phyloP scores from a whole-genome alignment of 73 alveolate genomes.

The Diophrys appendiculata region DNA sequence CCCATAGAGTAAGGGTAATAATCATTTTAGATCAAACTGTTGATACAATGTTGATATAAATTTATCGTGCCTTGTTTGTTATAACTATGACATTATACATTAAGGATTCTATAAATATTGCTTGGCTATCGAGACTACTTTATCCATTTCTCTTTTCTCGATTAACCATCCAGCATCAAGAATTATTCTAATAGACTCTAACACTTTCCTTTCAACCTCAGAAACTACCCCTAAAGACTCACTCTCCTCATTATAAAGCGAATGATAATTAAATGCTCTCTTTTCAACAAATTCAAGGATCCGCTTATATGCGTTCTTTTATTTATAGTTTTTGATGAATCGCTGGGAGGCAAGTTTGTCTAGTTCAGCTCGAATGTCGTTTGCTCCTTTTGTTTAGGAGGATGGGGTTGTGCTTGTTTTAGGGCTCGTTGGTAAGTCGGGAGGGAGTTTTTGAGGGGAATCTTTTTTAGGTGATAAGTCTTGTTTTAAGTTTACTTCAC shows the following conservation, averaged over 20 bases:
- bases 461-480: too few relatives aligned
- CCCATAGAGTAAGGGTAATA: too few relatives aligned
- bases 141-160: background rate
- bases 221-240: background rate
- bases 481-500: too few relatives aligned
- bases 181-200: background rate
- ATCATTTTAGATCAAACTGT: too few relatives aligned
- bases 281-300: background rate
- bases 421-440: too few relatives aligned
- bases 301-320: background rate
- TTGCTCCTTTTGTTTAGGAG: background rate
- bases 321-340: background rate
- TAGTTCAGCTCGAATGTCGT: background rate
- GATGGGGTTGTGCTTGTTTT: too few relatives aligned
- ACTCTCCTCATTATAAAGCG: background rate
- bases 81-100: background rate
- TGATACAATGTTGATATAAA: too few relatives aligned
- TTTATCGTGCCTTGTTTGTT: background rate
- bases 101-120: background rate
- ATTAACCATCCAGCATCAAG: background rate
- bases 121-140: background rate
- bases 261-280: background rate
- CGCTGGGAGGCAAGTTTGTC: background rate
- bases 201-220: background rate
- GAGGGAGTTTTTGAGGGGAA: too few relatives aligned